Conservation (phyloP, 805 yeast genomes). For the Millerago galiae region DNA sequence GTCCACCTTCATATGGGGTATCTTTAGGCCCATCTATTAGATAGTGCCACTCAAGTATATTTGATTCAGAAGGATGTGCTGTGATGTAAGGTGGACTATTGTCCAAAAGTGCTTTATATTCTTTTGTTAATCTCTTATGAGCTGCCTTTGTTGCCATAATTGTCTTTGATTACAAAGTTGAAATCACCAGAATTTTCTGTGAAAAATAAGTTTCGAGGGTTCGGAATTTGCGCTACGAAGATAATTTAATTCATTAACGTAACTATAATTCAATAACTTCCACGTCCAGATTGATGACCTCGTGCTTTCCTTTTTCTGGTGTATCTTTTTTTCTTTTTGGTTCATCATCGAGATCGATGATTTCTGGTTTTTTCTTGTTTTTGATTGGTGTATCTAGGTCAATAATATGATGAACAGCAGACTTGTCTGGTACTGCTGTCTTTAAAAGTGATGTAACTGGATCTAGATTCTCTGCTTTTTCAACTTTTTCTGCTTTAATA, state of each 20-base stretch:
- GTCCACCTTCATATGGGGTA: constrained; percentile 82
- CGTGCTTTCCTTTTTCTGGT: not conserved
- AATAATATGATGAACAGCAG: not conserved
- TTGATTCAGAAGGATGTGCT: constrained; percentile 83
- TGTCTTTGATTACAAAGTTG: too few relatives aligned
- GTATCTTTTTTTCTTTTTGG: not conserved
- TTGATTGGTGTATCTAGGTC: not conserved
- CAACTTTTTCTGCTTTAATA: not conserved
- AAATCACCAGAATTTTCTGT: too few relatives aligned
- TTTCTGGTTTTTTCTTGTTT: not conserved
- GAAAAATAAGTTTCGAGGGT: too few relatives aligned
- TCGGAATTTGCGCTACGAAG: too few relatives aligned
- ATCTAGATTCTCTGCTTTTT: too few relatives aligned
- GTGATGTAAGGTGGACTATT: constrained; percentile 80
- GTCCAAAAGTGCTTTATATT: constrained; percentile 68
- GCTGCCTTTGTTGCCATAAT: constrained; percentile 40
- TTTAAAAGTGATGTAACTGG: too few relatives aligned
- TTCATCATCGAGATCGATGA: not conserved
- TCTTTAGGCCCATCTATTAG: constrained; percentile 87
- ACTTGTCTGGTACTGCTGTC: too few relatives aligned
- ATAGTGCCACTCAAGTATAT: constrained; percentile 92
- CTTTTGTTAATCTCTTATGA: constrained; percentile 56
- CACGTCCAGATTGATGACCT: not conserved
- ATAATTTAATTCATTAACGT: too few relatives aligned
- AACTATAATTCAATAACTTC: not conserved